These are phyloP conservation scores for Kazachstania taianensis DNA, from an alignment of 805 yeast genomes.

Conservation along the genomic window DNA sequence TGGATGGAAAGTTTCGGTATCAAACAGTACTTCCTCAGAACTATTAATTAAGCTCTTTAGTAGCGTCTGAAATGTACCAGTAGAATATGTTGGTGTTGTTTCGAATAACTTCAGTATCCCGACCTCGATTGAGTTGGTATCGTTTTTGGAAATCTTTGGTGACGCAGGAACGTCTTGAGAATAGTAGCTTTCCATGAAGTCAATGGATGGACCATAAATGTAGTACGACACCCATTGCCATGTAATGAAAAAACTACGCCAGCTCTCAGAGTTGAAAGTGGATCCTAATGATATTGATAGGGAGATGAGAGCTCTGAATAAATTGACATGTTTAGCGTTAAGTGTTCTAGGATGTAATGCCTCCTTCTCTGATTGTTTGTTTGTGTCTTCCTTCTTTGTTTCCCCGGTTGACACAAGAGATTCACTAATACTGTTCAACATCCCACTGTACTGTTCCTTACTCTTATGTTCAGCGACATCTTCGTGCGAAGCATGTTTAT, in stretches of 20 bases:
- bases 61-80: conserved; percentile 40
- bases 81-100: conserved; percentile 47
- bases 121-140: conserved; percentile 41
- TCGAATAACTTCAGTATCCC: conserved; percentile 55
- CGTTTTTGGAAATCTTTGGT: conserved; percentile 36
- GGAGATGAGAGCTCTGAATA: conserved; percentile 70
- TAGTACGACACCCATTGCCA: conserved; percentile 73
- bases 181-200: conserved; percentile 26
- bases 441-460: conserved; percentile 1
- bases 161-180: conserved; percentile 34
- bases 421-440: conserved; percentile 18
- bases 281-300: conserved; percentile 78
- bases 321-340: conserved; percentile 58
- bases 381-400: neutral
- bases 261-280: conserved; percentile 45
- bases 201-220: conserved; percentile 49
- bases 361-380: conserved; percentile 7
- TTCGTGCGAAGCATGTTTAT: conserved; percentile 30
- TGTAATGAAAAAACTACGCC: conserved; percentile 54
- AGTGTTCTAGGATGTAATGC: conserved; percentile 35
- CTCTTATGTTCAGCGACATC: neutral
- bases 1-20: conserved; percentile 16
- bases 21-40: conserved; percentile 15
- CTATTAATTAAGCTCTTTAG: conserved; percentile 31
- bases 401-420: conserved; percentile 7